Percentiles rank a stretch among this genome's conserved stretches.
Conservation (phyloP, 164 flowering plant genomes). For the Cinnamomum micranthum region DNA sequence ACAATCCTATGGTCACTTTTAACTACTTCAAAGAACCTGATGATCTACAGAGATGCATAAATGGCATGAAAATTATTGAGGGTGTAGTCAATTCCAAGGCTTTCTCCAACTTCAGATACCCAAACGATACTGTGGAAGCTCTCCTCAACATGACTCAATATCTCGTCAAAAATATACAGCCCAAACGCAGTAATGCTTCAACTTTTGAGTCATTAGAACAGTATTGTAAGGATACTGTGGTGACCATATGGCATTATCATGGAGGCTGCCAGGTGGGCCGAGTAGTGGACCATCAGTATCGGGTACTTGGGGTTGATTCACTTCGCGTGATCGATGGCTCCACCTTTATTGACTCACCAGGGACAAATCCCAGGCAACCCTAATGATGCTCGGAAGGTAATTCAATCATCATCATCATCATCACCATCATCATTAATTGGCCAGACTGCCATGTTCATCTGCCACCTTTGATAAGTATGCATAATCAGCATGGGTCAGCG, state of each 20-base stretch:
- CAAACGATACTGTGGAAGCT: conserved; percentile 14
- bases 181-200: conserved; percentile 32
- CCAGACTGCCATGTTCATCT: neutral
- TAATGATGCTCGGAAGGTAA: conserved; percentile 87
- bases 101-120: conserved; percentile 38
- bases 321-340: conserved; percentile 67
- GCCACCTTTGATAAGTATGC: too few relatives aligned
- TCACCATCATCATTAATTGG: neutral
- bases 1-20: conserved; percentile 51
- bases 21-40: conserved; percentile 16
- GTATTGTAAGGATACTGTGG: conserved; percentile 71
- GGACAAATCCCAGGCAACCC: conserved; percentile 95
- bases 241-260: conserved; percentile 91
- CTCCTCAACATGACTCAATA: conserved; percentile 29
- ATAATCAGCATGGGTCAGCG: too few relatives aligned
- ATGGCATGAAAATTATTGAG: conserved; percentile 44
- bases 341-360: conserved; percentile 61
- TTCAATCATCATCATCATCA: neutral
- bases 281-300: conserved; percentile 28
- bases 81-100: conserved; percentile 42
- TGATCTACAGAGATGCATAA: conserved; percentile 34
- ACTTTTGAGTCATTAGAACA: conserved; percentile 38
- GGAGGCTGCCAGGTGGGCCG: conserved; percentile 75
- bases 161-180: conserved; percentile 49
- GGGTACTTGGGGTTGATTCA: conserved; percentile 23